Percentiles rank a stretch among this genome's conserved stretches.
phyloP scores from a whole-genome alignment of 176 grass and related monocot genomes.

The Rhynchospora pubera region DNA sequence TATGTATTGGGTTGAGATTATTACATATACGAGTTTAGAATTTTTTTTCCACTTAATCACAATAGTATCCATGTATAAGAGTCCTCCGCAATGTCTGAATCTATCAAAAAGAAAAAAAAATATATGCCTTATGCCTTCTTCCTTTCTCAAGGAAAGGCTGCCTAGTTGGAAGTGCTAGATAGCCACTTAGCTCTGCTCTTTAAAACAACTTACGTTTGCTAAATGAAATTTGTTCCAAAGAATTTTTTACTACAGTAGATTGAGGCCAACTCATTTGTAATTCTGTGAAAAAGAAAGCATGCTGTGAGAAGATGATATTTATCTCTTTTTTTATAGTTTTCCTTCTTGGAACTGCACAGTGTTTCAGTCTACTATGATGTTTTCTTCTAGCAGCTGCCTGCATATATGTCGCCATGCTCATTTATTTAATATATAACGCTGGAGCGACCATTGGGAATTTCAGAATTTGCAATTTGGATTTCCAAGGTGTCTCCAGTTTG shows the following conservation, averaged over 20 bases:
- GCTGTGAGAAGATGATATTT: neutral
- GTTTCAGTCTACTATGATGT: slow-evolving; percentile 6
- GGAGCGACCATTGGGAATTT: slow-evolving; percentile 5
- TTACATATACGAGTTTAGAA: neutral
- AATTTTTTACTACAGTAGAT: neutral
- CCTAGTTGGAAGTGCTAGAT: neutral
- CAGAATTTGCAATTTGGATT: slow-evolving; percentile 1
- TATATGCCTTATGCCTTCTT: neutral
- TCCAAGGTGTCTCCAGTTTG: slow-evolving; percentile 11
- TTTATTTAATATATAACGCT: neutral
- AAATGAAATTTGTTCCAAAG: neutral
- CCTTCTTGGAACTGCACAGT: neutral
- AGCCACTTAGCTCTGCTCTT: neutral
- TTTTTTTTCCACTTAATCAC: neutral
- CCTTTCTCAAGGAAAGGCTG: neutral
- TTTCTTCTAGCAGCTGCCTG: slow-evolving; percentile 3
- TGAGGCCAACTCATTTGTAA: neutral
- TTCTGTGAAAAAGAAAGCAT: neutral
- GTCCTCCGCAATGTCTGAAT: neutral
- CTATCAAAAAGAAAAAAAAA: neutral
- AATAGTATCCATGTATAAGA: neutral
- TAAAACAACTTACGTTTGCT: neutral
- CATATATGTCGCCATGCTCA: neutral
- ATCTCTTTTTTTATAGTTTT: neutral
- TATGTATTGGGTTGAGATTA: neutral